Percentiles rank a stretch among this genome's conserved stretches.
Evolutionary conservation across 768 basidiomycete genomes (phyloP).

Genomic region (Trichaptum fuscoviolaceum): DNA sequence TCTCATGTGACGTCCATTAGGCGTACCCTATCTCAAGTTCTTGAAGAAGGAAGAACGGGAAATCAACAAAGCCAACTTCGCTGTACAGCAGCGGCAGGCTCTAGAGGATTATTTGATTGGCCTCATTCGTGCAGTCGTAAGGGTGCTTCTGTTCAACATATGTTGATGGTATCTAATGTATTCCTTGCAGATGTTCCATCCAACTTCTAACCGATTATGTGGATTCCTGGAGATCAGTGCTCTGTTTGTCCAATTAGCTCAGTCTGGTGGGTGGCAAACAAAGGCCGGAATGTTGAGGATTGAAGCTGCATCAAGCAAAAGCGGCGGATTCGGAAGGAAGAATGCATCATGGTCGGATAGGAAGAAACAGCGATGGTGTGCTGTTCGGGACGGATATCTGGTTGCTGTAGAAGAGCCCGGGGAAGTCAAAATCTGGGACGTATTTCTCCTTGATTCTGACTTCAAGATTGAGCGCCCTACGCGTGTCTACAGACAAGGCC

Average conservation of each 20-base stretch:
- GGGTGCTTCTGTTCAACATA: slow-evolving; percentile 21
- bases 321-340: slow-evolving; percentile 59
- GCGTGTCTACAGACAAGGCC: slow-evolving; percentile 81
- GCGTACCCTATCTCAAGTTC: slow-evolving; percentile 88
- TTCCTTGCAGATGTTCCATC: slow-evolving; percentile 84
- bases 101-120: slow-evolving; percentile 86
- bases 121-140: slow-evolving; percentile 84
- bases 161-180: slow-evolving; percentile 2
- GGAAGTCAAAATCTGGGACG: slow-evolving; percentile 85
- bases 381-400: slow-evolving; percentile 87
- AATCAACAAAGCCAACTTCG: slow-evolving; percentile 67
- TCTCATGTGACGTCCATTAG: slow-evolving; percentile 29
- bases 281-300: slow-evolving; percentile 84
- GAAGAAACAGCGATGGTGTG: slow-evolving; percentile 80
- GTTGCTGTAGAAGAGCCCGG: slow-evolving; percentile 84
- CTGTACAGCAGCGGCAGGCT: slow-evolving; percentile 72
- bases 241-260: slow-evolving; percentile 74
- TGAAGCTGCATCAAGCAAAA: slow-evolving; percentile 45
- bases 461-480: slow-evolving; percentile 89
- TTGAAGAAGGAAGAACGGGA: slow-evolving; percentile 60
- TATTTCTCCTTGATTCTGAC: slow-evolving; percentile 85
- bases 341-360: slow-evolving; percentile 52
- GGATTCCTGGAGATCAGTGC: slow-evolving; percentile 92
- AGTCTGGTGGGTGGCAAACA: slow-evolving; percentile 78
- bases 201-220: slow-evolving; percentile 82